phyloP scores from a whole-genome alignment of 345 rosid genomes.

The Gossypium sturtianum region DNA sequence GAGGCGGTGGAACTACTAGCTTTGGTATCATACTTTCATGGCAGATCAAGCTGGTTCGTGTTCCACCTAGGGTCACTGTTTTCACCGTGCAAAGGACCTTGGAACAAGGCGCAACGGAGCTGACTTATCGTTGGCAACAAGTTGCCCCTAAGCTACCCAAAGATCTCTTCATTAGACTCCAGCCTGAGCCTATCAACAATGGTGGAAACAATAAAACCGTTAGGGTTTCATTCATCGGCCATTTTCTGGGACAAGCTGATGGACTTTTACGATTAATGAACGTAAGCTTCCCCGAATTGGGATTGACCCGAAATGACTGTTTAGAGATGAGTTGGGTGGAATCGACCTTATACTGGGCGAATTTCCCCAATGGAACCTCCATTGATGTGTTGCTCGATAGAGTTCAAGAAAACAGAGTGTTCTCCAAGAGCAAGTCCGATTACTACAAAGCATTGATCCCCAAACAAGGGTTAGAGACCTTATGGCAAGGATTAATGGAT shows the following conservation, averaged over 20 bases:
- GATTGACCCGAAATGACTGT: constrained; percentile 25
- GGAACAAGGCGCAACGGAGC: constrained; percentile 27
- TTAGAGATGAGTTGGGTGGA: constrained; percentile 6
- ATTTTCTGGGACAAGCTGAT: constrained; percentile 6
- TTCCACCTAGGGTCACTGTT: background rate
- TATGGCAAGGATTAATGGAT: background rate
- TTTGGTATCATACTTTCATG: constrained; percentile 1
- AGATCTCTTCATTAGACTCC: constrained; percentile 34
- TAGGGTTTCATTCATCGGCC: constrained; percentile 22
- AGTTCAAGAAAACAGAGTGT: background rate
- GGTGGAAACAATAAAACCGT: constrained; percentile 17
- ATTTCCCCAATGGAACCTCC: constrained; percentile 5
- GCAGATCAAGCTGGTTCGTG: background rate
- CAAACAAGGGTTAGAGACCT: background rate
- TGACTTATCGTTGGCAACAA: constrained; percentile 31
- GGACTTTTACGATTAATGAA: constrained; percentile 17
- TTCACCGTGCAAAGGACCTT: constrained; percentile 15
- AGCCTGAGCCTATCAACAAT: constrained; percentile 5
- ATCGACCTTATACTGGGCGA: background rate
- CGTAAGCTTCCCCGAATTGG: constrained; percentile 30
- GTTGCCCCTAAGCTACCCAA: constrained; percentile 23
- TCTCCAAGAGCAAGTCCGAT: constrained; percentile 3
- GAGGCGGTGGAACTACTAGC: constrained; percentile 2
- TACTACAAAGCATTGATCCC: background rate
- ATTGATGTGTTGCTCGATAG: constrained; percentile 7